These are phyloP conservation scores for Bipolaris zeicola DNA, from an alignment of 2,329 filamentous ascomycete genomes.

Conservation along the genomic window DNA sequence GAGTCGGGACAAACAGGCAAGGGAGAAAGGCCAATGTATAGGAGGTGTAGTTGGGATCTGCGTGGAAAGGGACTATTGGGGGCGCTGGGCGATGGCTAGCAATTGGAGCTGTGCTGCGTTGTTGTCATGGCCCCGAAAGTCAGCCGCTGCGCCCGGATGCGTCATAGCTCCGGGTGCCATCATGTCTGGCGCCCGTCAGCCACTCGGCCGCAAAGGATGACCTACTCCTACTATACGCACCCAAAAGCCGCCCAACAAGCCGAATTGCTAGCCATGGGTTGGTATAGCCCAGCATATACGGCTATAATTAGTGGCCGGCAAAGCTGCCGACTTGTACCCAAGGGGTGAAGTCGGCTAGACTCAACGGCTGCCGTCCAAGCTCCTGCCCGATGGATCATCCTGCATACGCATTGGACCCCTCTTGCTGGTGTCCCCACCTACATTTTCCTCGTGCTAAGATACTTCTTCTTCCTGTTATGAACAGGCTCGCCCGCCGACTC, in stretches of 20 bases:
- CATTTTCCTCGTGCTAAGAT: constrained; percentile 23
- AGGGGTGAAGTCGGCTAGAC: constrained; percentile 10
- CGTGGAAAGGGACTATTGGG: background rate
- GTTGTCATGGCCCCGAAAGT: constrained; percentile 1
- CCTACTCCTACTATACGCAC: no score
- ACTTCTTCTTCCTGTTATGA: constrained; percentile 25
- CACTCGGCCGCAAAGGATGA: background rate
- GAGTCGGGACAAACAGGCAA: background rate
- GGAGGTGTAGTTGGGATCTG: background rate
- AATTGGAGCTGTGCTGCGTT: constrained; percentile 8
- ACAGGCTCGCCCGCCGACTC: constrained; percentile 17
- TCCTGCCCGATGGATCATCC: constrained; percentile 17
- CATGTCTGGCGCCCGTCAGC: background rate
- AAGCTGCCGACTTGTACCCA: constrained; percentile 1
- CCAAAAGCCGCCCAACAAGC: background rate
- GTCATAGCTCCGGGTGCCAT: constrained; percentile 11
- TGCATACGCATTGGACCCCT: constrained; percentile 22
- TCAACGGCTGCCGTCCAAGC: constrained; percentile 19
- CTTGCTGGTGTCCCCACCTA: constrained; percentile 22
- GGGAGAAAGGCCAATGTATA: background rate
- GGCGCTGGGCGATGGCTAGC: background rate
- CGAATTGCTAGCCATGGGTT: background rate
- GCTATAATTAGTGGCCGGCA: background rate
- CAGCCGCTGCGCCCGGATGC: constrained; percentile 19
- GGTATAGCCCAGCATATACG: background rate